These are phyloP conservation scores for Euclidium syriacum DNA, from an alignment of 345 rosid genomes.

Conservation along the genomic window DNA sequence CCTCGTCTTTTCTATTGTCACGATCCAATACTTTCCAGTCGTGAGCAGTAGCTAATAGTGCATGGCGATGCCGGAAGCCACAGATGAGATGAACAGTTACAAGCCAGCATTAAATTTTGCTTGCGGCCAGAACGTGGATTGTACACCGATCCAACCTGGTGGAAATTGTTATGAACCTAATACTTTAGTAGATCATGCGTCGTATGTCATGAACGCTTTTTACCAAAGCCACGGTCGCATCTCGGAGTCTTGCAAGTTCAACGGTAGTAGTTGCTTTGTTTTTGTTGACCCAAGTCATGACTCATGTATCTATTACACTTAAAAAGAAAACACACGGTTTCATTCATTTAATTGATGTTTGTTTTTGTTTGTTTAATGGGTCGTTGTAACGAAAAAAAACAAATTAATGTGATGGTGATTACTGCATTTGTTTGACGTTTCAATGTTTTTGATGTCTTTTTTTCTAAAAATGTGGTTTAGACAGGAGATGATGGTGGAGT, in stretches of 20 bases:
- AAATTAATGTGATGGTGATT: neutral
- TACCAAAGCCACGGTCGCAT: constrained; percentile 40
- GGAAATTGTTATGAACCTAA: constrained; percentile 71
- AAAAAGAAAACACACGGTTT: too few species aligned
- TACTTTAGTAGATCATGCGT: constrained; percentile 52
- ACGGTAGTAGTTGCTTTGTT: neutral
- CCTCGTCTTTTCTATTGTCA: neutral
- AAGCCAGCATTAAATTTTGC: constrained; percentile 62
- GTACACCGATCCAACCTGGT: constrained; percentile 52
- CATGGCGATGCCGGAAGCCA: constrained; percentile 36
- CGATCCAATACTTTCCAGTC: neutral
- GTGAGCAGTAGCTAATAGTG: constrained; percentile 52
- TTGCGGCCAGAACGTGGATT: constrained; percentile 50
- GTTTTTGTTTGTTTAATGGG: neutral
- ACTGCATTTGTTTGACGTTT: neutral
- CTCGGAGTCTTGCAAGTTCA: neutral
- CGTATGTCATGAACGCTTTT: constrained; percentile 70
- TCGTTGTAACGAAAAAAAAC: neutral
- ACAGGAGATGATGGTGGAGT: neutral
- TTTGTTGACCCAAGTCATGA: constrained; percentile 1
- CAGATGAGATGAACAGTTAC: constrained; percentile 45
- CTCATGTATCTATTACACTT: constrained; percentile 13
- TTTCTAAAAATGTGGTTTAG: neutral
- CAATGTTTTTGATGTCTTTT: neutral
- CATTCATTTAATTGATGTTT: too few species aligned